Conservation (phyloP, 108 stramenopile species). For the Conticribra weissflogii region DNA sequence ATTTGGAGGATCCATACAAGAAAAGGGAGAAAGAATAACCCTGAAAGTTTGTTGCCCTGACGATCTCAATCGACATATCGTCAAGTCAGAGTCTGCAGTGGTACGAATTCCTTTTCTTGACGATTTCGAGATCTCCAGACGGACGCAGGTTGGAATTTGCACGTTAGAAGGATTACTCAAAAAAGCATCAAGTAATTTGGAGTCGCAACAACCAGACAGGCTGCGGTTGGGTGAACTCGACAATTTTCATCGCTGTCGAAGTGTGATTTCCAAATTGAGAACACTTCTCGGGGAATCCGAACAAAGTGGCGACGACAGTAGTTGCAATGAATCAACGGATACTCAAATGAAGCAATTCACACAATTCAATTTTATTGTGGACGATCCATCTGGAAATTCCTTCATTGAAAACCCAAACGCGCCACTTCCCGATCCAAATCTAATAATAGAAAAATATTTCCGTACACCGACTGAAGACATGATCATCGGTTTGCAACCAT, state of each 20-base stretch:
- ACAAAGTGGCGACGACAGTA: conserved; percentile 7
- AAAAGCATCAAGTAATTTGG: conserved; percentile 33
- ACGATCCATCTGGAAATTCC: conserved; percentile 84
- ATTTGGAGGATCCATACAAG: conserved; percentile 73
- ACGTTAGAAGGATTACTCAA: conserved; percentile 76
- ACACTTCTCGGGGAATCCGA: conserved; percentile 26
- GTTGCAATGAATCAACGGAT: conserved; percentile 1
- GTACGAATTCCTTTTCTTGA: conserved; percentile 60
- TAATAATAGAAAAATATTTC: conserved; percentile 32
- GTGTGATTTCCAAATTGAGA: conserved; percentile 32
- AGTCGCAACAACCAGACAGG: conserved; percentile 47
- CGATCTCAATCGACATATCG: conserved; percentile 79
- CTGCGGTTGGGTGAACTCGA: conserved; percentile 49
- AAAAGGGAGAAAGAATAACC: conserved; percentile 57
- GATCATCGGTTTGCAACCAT: conserved; percentile 58
- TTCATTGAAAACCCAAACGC: conserved; percentile 66
- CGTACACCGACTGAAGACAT: conserved; percentile 58
- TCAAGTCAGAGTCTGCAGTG: conserved; percentile 81
- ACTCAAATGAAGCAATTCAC: conserved; percentile 4
- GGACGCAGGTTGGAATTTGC: conserved; percentile 70
- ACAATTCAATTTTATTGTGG: conserved; percentile 70
- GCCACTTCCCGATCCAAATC: conserved; percentile 43
- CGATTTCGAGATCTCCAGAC: conserved; percentile 81
- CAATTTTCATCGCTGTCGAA: conserved; percentile 51
- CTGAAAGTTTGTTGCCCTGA: conserved; percentile 34